phyloP scores from a whole-genome alignment of 257 asterid species.

The Solanum neorickii region DNA sequence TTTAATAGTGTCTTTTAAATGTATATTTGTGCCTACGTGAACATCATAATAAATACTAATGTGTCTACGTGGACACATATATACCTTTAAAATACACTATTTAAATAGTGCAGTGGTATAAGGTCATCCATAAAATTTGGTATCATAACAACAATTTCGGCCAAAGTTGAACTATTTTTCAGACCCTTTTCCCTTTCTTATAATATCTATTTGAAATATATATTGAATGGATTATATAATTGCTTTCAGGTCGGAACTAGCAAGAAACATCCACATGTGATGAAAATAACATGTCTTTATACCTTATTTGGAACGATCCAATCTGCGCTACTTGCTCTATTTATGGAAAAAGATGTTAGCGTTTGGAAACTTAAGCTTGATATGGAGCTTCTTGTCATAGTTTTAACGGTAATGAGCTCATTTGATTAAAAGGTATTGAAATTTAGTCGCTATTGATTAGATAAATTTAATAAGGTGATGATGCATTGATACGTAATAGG shows the following conservation, averaged over 20 bases:
- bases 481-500: conserved; percentile 11
- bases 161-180: too few relatives aligned
- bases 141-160: too few relatives aligned
- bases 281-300: conserved; percentile 49
- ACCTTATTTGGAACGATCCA: conserved; percentile 58
- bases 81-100: too few relatives aligned
- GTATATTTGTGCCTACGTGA: too few relatives aligned
- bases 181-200: too few relatives aligned
- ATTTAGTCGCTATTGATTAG: neutral
- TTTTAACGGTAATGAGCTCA: conserved; percentile 35
- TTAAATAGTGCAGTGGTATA: too few relatives aligned
- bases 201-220: neutral
- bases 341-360: conserved; percentile 29
- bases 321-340: conserved; percentile 28
- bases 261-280: conserved; percentile 48
- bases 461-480: neutral
- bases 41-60: too few relatives aligned
- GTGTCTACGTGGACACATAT: too few relatives aligned
- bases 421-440: neutral
- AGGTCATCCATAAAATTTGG: too few relatives aligned
- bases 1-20: too few relatives aligned
- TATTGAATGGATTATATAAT: neutral
- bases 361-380: conserved; percentile 46
- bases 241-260: conserved; percentile 12
- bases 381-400: conserved; percentile 39